Evolutionary conservation across 352 stramenopile species (phyloP).

Genomic region (Pythium rhizo-oryzae): DNA sequence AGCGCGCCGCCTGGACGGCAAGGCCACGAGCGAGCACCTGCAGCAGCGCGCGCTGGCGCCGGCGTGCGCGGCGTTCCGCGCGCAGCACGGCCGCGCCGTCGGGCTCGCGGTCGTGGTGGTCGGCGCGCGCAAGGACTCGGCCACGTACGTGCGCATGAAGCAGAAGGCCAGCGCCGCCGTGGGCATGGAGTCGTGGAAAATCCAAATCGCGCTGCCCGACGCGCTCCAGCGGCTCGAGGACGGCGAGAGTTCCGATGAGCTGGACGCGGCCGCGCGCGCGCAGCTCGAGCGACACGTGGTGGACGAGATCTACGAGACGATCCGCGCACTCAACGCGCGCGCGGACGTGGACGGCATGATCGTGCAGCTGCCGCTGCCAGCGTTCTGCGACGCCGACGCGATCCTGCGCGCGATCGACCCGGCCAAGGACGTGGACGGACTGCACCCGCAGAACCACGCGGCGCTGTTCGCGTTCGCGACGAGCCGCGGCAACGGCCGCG

Average conservation of each 20-base stretch:
- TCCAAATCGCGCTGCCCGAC: conserved; percentile 47
- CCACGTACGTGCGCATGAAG: conserved; percentile 99
- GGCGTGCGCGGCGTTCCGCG: conserved; percentile 56
- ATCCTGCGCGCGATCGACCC: conserved; percentile 93
- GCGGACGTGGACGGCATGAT: conserved; percentile 85
- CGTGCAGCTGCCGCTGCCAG: conserved; percentile 91
- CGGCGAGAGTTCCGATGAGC: conserved; percentile 4
- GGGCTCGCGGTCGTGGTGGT: conserved; percentile 99
- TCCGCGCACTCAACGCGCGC: conserved; percentile 67
- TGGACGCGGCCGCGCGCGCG: conserved; percentile 15
- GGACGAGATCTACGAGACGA: conserved; percentile 49
- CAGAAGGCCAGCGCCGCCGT: conserved; percentile 95
- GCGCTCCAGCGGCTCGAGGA: conserved; percentile 28
- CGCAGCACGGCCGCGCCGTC: conserved; percentile 58
- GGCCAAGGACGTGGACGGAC: conserved; percentile 98
- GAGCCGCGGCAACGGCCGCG: conserved; percentile 14
- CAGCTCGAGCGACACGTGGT: conserved; percentile 33
- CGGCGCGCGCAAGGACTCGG: conserved; percentile 93
- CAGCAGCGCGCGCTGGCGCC: conserved; percentile 81
- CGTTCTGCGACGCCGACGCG: conserved; percentile 93
- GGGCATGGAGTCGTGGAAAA: conserved; percentile 92
- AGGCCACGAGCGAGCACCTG: conserved; percentile 85
- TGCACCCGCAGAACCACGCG: conserved; percentile 97
- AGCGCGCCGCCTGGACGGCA: conserved; percentile 68
- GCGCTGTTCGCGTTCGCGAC: conserved; percentile 83